These are phyloP conservation scores for Melaleuca alternifolia DNA, from an alignment of 345 rosid species.

Conservation along the genomic window DNA sequence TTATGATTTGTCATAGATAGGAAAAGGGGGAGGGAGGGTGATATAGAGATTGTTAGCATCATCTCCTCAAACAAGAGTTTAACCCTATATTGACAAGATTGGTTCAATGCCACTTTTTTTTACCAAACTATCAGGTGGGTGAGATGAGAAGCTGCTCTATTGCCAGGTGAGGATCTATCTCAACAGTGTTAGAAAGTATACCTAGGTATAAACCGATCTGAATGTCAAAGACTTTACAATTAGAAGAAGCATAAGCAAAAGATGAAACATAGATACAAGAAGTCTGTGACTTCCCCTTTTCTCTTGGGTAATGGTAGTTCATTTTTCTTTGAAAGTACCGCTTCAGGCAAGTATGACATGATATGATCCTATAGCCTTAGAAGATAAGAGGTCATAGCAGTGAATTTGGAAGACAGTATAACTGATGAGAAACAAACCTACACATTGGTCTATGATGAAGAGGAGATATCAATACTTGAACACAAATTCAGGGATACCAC, in stretches of 20 bases:
- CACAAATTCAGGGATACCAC: constrained; percentile 9
- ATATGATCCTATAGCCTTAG: background rate
- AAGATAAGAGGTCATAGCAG: background rate
- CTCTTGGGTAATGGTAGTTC: too few species aligned
- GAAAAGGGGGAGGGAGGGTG: background rate
- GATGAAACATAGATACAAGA: background rate
- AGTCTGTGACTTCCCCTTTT: background rate
- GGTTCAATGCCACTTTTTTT: background rate
- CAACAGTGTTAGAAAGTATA: background rate
- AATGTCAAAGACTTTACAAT: background rate
- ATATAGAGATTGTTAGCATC: background rate
- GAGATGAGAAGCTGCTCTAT: background rate
- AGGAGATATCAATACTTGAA: background rate
- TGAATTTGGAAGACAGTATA: background rate
- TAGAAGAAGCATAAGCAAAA: background rate
- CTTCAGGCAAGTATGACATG: background rate
- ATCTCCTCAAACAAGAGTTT: background rate
- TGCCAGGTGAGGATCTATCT: background rate
- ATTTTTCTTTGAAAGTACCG: too few species aligned
- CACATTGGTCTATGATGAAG: background rate
- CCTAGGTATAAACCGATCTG: background rate
- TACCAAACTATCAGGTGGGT: background rate
- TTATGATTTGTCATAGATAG: background rate
- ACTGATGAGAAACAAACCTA: background rate
- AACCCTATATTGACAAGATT: background rate